Conservation (phyloP, 495 filamentous ascomycete species). For the Hapsidospora chrysogenum region DNA sequence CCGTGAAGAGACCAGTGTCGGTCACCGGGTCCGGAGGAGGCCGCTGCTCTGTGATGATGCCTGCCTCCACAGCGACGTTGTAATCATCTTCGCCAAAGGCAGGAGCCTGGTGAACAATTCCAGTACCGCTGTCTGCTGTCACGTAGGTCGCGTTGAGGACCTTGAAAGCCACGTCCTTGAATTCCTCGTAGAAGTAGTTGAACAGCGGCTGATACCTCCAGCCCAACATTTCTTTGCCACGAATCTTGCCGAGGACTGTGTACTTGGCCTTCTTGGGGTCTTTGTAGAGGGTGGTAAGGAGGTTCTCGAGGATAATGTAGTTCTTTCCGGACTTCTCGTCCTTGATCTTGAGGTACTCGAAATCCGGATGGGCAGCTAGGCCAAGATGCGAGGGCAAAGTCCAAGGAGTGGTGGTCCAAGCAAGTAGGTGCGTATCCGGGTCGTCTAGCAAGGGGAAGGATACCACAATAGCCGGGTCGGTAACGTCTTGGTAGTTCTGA, state of each 20-base stretch:
- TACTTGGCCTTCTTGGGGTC: constrained; percentile 96
- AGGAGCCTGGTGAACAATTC: constrained; percentile 89
- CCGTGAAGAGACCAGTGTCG: constrained; percentile 64
- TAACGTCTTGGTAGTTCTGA: constrained; percentile 88
- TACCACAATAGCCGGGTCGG: constrained; percentile 84
- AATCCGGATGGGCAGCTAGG: constrained; percentile 72
- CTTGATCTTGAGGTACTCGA: constrained; percentile 85
- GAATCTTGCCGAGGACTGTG: constrained; percentile 67
- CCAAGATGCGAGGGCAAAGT: constrained; percentile 74
- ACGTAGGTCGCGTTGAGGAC: constrained; percentile 83
- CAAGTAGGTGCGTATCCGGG: constrained; percentile 57
- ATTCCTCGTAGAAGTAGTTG: constrained; percentile 84
- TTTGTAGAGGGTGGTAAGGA: constrained; percentile 80
- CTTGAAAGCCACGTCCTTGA: constrained; percentile 74
- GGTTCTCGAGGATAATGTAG: constrained; percentile 75
- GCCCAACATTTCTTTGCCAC: constrained; percentile 74
- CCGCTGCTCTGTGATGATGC: constrained; percentile 61
- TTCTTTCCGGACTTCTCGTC: constrained; percentile 70
- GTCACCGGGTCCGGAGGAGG: constrained; percentile 83
- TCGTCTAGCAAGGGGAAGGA: constrained; percentile 65
- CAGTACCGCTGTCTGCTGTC: constrained; percentile 81
- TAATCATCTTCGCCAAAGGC: constrained; percentile 98
- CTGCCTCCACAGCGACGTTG: constrained; percentile 57
- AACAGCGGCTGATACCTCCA: constrained; percentile 90
- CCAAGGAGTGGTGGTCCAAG: constrained; percentile 97